Evolutionary conservation across 306 rosid genomes (phyloP), one percentile per base, ranked within the genome.

Genomic region (Vicia sativa): DNA sequence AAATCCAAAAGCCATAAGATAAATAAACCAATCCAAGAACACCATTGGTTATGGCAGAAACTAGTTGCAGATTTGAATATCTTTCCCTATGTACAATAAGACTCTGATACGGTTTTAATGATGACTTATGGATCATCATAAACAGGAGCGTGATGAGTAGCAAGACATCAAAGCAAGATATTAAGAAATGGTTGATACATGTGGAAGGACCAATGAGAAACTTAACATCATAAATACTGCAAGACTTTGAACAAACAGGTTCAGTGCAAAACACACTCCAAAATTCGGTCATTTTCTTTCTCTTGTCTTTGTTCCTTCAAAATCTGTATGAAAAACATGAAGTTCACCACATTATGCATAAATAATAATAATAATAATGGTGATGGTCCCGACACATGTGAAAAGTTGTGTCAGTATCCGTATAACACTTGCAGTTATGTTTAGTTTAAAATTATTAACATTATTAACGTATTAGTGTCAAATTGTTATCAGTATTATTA

Each of bases 241-340:
- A 78, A 10, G 71, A 49, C 42, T 46, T 71, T 68, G 83, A 66
- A 76, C 83, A 79, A 49, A 49, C 85, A 38, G 80, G 80, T 56
- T 79, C 80, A 43, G 82, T 88, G 70, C 98, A 92, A 68, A 84
- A 83, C 77, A 75, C 11, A 52, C 60, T 75, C 91, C 91, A 86
- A 14, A 83, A 59, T n/a, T 74, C 71, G 34, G 65, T 77, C 95
- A 85, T 87, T 54, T 59, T 70, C 57, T 8, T 44, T 46, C 14
- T 65, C 61, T 61, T 55, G 56, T 45, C 53, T n/a, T n/a, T n/a
- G n/a, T n/a, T 18, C 70, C n/a, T n/a, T 62, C 71, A 78, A 77
- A 58, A 52, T 50, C 83, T 79, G 69, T 2, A 38, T n/a, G 54
- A 43, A 15, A 52, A n/a, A 31, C 6, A 29, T 21, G 2, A n/a